Percentiles rank a stretch among this genome's conserved stretches.
Evolutionary conservation across 2,329 filamentous ascomycete genomes (phyloP).

Genomic region (Colletotrichum sp.): DNA sequence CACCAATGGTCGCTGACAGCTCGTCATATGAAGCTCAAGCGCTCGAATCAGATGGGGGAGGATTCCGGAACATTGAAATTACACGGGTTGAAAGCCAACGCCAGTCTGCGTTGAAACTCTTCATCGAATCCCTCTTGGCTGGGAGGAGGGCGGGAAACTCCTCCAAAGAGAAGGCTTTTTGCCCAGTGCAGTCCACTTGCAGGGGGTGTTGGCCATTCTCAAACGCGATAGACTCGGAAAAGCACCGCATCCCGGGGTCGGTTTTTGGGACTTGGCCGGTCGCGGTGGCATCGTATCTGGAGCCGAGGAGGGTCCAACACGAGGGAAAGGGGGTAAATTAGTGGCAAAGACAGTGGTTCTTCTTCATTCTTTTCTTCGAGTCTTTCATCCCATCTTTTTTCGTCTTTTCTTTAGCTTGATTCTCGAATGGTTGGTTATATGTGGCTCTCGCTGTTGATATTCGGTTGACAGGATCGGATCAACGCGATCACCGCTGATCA

Average conservation of each 20-base stretch:
- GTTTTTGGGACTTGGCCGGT: not conserved
- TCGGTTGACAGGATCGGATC: conserved; percentile 2
- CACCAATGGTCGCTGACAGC: not conserved
- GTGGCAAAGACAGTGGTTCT: not conserved
- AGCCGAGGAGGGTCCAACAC: not conserved
- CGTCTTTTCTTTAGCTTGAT: not conserved
- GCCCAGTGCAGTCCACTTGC: not conserved
- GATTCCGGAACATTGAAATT: not conserved
- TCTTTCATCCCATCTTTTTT: not conserved
- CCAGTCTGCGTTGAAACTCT: not conserved
- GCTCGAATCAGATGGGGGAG: not conserved
- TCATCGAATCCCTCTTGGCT: not conserved
- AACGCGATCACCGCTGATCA: conserved; percentile 1
- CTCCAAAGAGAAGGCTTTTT: not conserved
- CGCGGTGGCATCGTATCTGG: not conserved
- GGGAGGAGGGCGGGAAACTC: not conserved
- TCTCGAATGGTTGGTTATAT: not conserved
- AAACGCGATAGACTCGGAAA: not conserved
- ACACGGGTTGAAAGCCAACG: not conserved
- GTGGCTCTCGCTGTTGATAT: not conserved
- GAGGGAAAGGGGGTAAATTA: not conserved
- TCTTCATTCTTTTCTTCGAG: not conserved
- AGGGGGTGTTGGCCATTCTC: not conserved
- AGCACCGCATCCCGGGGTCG: not conserved
- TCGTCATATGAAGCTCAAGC: not conserved